phyloP scores from a whole-genome alignment of 805 yeast species.

The Dipodascus geniculatus region DNA sequence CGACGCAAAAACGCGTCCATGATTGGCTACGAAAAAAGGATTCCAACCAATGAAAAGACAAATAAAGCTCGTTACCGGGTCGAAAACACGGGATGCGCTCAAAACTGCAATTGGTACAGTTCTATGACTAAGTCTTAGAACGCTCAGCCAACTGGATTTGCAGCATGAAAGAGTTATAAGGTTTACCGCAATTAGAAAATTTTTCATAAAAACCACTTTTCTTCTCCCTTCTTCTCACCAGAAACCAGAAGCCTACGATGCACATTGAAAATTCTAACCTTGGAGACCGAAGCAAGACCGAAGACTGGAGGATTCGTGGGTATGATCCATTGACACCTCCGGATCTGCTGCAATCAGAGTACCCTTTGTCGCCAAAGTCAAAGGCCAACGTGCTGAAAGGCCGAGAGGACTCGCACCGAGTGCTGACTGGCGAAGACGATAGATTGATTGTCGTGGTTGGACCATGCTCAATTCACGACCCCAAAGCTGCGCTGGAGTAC shows the following conservation, averaged over 20 bases:
- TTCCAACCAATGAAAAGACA: too few species aligned
- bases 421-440: constrained; percentile 76
- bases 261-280: constrained; percentile 73
- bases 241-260: constrained; percentile 42
- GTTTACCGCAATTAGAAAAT: not conserved
- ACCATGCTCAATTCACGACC: constrained; percentile 95
- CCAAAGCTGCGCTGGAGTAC: constrained; percentile 84
- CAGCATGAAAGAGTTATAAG: too few species aligned
- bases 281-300: constrained; percentile 68
- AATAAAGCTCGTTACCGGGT: too few species aligned
- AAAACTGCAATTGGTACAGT: too few species aligned
- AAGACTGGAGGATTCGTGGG: constrained; percentile 72
- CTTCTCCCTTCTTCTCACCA: not conserved
- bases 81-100: too few species aligned
- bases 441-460: constrained; percentile 84
- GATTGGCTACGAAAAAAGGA: too few species aligned
- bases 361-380: constrained; percentile 51
- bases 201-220: not conserved
- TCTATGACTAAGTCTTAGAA: too few species aligned
- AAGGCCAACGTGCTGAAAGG: constrained; percentile 59
- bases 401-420: constrained; percentile 60
- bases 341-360: constrained; percentile 78
- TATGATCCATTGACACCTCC: constrained; percentile 96
- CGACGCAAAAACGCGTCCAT: too few species aligned
- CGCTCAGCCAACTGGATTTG: too few species aligned